Evolutionary conservation across 2,329 filamentous ascomycete genomes (phyloP).

Genomic region (Aspergillus fumigatus): DNA sequence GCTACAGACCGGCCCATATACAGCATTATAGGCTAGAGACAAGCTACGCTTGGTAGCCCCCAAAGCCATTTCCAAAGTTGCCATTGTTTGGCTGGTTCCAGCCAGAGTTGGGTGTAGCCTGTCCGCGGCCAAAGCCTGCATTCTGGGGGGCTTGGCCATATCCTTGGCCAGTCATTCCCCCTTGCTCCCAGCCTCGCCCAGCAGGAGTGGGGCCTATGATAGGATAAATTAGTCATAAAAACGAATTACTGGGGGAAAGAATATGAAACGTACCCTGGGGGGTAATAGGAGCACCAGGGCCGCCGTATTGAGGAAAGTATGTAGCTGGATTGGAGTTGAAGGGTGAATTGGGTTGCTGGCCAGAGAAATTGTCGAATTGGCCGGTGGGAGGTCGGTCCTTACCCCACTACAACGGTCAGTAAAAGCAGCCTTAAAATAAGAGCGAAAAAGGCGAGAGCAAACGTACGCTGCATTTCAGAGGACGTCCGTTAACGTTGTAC

Average conservation of each 20-base stretch:
- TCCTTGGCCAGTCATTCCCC: constrained; percentile 42
- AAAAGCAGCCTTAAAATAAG: constrained; percentile 29
- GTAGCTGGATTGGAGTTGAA: constrained; percentile 70
- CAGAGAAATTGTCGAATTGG: constrained; percentile 76
- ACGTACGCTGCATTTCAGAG: constrained; percentile 97
- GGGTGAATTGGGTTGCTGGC: constrained; percentile 67
- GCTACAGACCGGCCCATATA: constrained; percentile 11
- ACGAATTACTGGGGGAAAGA: not conserved
- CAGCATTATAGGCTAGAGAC: constrained; percentile 5
- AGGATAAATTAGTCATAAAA: constrained; percentile 8
- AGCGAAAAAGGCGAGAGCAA: constrained; percentile 1
- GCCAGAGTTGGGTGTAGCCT: constrained; percentile 48
- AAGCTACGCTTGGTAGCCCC: constrained; percentile 55
- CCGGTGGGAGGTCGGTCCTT: constrained; percentile 93
- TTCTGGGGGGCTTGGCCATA: constrained; percentile 66
- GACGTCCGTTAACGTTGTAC: constrained; percentile 95
- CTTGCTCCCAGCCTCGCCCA: constrained; percentile 53
- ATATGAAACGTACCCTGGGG: constrained; percentile 46
- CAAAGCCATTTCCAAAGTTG: constrained; percentile 53
- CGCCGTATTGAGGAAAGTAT: constrained; percentile 93
- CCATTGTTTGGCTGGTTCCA: constrained; percentile 50
- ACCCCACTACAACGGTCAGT: constrained; percentile 68
- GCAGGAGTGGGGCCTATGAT: constrained; percentile 51
- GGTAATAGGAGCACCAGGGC: constrained; percentile 60
- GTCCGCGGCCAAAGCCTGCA: constrained; percentile 77